Evolutionary conservation across 257 asterid genomes (phyloP), one percentile per base, ranked within the genome.

Genomic region (Asclepias syriaca): DNA sequence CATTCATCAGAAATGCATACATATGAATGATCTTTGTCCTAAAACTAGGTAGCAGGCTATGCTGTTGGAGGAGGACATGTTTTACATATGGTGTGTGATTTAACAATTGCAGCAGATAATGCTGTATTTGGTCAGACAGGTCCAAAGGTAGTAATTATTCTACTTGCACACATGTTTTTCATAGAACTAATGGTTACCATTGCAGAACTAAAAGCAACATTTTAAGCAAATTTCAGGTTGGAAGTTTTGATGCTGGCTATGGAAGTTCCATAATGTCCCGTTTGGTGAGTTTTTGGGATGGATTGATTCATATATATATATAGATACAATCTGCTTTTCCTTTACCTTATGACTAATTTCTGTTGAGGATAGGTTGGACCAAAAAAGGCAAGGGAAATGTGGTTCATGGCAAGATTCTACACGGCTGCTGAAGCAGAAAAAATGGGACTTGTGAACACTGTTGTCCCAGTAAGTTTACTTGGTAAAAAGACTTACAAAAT

Each of bases 211-310:
- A 58, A 5, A 58, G 3, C 18, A 24, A 22, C 18, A 24, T 22
- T 10, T 10, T 24, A 58, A 58, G 39, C 8, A 64, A 64, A 19
- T 64, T 84, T 72, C 79, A 92, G 96, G 99, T 94, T 40, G 99
- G 99, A 81, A 94, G 99, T 86, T 94, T 91, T 69, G 99, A 94
- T 80, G 99, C 99, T 77, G 99, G 99, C 73, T 94, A 87, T 49
- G 99, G 99, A 49, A 87, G 96, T 73, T 93, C 98, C 11, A 84
- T 91, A 67, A 93, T 93, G 97, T 77, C 96, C 37, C 97, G 97
- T 29, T 46, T 94, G 95, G 99, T 93, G 79, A 79, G 83, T 40
- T 21, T 45, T 43, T 55, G 14, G 29, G 68, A 29, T 73, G 21
- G 18, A 56, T 13, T 6, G 14, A 2, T 7, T 6, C 24, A 6